phyloP scores from a whole-genome alignment of 1,139 yeast genomes.

The Yamadazyma sp. region DNA sequence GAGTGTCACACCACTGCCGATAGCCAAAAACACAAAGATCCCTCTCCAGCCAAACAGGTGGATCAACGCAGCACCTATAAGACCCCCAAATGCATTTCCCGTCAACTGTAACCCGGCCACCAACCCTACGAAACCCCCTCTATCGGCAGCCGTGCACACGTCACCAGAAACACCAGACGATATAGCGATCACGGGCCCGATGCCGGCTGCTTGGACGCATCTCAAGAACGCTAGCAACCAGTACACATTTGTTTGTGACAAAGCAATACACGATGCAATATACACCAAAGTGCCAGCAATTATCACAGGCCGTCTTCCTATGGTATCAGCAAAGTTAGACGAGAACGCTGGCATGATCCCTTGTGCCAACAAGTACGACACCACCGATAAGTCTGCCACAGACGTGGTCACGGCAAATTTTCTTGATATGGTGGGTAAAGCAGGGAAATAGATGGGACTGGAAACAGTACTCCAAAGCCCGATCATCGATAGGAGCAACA shows the following conservation, averaged over 20 bases:
- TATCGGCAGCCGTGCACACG: slow-evolving; percentile 33
- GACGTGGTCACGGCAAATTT: slow-evolving; percentile 27
- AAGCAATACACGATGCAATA: slow-evolving; percentile 35
- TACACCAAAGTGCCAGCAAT: slow-evolving; percentile 27
- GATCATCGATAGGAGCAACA: slow-evolving; percentile 28
- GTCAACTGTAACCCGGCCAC: slow-evolving; percentile 36
- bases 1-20: slow-evolving; percentile 36
- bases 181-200: slow-evolving; percentile 42
- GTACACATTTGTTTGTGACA: slow-evolving; percentile 33
- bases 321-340: slow-evolving; percentile 35
- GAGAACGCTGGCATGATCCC: slow-evolving; percentile 37
- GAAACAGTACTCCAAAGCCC: slow-evolving; percentile 44
- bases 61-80: slow-evolving; percentile 39
- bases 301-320: slow-evolving; percentile 38
- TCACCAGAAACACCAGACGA: slow-evolving; percentile 43
- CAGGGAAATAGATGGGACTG: slow-evolving; percentile 44
- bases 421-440: slow-evolving; percentile 33
- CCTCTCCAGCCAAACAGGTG: slow-evolving; percentile 37
- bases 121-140: slow-evolving; percentile 43
- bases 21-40: slow-evolving; percentile 37
- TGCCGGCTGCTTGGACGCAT: slow-evolving; percentile 42
- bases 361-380: slow-evolving; percentile 37
- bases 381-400: slow-evolving; percentile 34
- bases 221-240: slow-evolving; percentile 38
- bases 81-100: slow-evolving; percentile 42